phyloP scores from a whole-genome alignment of 306 rosid species.

The Inga leiocalycina region DNA sequence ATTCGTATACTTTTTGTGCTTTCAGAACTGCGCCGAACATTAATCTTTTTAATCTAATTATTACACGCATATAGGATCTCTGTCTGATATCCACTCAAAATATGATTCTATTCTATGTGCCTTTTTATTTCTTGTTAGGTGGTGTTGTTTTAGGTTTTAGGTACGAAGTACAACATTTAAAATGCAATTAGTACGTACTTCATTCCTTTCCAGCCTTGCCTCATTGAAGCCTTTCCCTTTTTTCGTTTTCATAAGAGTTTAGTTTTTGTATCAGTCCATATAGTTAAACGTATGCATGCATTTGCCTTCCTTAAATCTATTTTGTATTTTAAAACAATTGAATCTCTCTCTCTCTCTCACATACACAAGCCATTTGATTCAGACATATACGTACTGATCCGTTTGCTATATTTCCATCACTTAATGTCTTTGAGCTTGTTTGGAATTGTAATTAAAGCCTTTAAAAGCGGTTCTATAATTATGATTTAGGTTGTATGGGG shows the following conservation, averaged over 20 bases:
- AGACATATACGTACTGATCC: neutral
- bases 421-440: too few species aligned
- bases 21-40: neutral
- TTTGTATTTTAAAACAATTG: neutral
- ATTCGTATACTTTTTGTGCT: conserved; percentile 6
- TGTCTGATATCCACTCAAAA: neutral
- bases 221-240: neutral
- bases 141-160: neutral
- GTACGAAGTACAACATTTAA: neutral
- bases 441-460: too few species aligned
- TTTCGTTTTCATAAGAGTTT: neutral
- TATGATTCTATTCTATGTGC: neutral
- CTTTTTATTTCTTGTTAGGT: neutral
- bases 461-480: too few species aligned
- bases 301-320: neutral
- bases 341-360: neutral
- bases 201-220: neutral
- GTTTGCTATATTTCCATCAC: neutral
- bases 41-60: neutral
- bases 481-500: too few species aligned
- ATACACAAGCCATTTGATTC: neutral
- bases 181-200: neutral
- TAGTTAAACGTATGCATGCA: neutral
- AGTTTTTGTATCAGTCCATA: neutral
- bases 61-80: neutral